Percentiles rank a stretch among this genome's conserved stretches.
Evolutionary conservation across 352 stramenopile genomes (phyloP).

Genomic region (Phytophthora kernoviae): DNA sequence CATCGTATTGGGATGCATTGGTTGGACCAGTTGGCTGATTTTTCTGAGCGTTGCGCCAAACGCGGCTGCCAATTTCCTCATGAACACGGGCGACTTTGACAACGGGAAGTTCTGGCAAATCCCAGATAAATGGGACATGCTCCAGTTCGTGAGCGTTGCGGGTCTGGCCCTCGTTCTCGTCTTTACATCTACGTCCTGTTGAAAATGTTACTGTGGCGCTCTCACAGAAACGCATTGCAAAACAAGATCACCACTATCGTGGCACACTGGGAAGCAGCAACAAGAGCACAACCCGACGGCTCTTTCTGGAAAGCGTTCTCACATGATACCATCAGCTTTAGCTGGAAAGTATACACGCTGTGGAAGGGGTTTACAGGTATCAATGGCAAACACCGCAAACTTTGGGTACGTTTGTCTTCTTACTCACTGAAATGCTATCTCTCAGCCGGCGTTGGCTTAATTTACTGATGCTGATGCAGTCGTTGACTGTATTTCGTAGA

Average conservation of each 20-base stretch:
- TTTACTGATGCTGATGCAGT: background rate
- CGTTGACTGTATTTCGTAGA: constrained; percentile 19
- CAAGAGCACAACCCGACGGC: background rate
- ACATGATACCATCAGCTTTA: constrained; percentile 1
- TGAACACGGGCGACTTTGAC: constrained; percentile 30
- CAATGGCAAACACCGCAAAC: constrained; percentile 35
- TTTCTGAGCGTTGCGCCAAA: constrained; percentile 29
- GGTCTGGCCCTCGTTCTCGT: constrained; percentile 8
- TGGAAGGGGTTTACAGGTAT: constrained; percentile 30
- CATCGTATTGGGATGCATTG: background rate
- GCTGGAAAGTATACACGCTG: constrained; percentile 7
- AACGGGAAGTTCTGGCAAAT: constrained; percentile 35
- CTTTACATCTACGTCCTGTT: constrained; percentile 16
- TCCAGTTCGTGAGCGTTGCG: constrained; percentile 18
- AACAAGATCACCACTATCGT: constrained; percentile 4
- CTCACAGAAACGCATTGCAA: constrained; percentile 8
- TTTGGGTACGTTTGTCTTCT: constrained; percentile 25
- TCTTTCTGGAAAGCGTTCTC: background rate
- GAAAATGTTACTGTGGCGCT: constrained; percentile 24
- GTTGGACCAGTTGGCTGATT: constrained; percentile 29
- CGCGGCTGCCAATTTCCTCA: constrained; percentile 29
- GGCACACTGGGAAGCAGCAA: background rate
- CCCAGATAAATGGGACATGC: constrained; percentile 11
- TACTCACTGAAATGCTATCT: background rate
- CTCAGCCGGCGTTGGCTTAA: too few relatives aligned